A percentile compares a stretch with the other conserved stretches of the same genome.
These are phyloP conservation scores for Benincasa hispida DNA, from an alignment of 306 rosid species.

Conservation along the genomic window DNA sequence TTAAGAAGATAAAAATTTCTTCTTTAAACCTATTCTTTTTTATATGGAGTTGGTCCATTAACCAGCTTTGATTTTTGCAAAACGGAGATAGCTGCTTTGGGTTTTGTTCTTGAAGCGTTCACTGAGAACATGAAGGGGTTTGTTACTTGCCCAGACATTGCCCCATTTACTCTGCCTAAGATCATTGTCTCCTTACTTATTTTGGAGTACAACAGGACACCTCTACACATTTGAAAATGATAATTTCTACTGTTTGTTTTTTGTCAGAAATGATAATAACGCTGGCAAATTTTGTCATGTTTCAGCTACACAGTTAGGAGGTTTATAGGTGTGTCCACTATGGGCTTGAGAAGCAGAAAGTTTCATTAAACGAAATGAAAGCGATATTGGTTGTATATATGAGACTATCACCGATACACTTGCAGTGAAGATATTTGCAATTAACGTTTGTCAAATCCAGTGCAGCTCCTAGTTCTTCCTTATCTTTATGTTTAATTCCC, in stretches of 20 bases:
- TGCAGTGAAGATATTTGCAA: neutral
- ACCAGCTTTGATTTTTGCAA: neutral
- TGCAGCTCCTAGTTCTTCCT: neutral
- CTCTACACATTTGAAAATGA: neutral
- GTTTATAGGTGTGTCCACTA: neutral
- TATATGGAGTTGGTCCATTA: slow-evolving; percentile 1
- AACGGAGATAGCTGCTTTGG: neutral
- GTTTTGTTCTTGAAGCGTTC: slow-evolving; percentile 3
- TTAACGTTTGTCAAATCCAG: neutral
- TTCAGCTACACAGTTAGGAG: slow-evolving; percentile 3
- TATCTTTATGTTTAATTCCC: neutral
- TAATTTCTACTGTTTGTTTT: neutral
- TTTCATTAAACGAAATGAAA: slow-evolving; percentile 1
- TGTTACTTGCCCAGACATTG: neutral
- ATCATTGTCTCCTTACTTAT: neutral
- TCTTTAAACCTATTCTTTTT: neutral
- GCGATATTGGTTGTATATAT: slow-evolving; percentile 1
- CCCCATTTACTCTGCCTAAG: neutral
- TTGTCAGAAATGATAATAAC: neutral
- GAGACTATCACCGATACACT: neutral
- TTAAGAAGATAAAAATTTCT: neutral
- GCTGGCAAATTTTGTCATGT: neutral
- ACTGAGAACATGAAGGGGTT: neutral
- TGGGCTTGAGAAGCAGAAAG: slow-evolving; percentile 2
- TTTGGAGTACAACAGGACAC: neutral